These are phyloP conservation scores for Bryopsis sp. DNA, from an alignment of 139 green algal genomes.

Conservation along the genomic window DNA sequence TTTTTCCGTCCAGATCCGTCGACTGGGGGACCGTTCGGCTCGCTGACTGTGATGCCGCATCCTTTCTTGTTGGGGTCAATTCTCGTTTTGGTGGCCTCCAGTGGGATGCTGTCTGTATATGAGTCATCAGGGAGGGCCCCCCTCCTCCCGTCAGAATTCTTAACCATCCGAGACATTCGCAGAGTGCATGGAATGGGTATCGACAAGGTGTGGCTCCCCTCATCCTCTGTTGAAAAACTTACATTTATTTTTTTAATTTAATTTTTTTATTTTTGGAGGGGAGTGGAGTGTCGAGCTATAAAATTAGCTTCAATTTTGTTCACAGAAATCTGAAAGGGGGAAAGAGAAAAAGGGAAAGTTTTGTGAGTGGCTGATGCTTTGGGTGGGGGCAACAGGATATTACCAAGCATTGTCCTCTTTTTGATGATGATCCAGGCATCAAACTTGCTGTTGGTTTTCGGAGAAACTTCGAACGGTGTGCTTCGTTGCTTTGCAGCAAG, in stretches of 20 bases:
- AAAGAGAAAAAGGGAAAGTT: too few species aligned
- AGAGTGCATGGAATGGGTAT: constrained; percentile 2
- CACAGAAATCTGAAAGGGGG: too few species aligned
- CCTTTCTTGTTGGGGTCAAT: background rate
- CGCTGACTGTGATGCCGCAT: constrained; percentile 13
- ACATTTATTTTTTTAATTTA: too few species aligned
- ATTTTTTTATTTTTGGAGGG: too few species aligned
- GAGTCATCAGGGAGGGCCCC: background rate
- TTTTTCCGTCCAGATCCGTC: too few species aligned
- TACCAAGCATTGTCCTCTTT: too few species aligned
- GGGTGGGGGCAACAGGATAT: too few species aligned
- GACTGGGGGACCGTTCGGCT: too few species aligned
- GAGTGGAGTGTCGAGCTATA: too few species aligned
- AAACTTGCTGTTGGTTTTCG: constrained; percentile 4
- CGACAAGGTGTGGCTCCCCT: background rate
- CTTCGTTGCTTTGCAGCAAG: background rate
- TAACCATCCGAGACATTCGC: background rate
- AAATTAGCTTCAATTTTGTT: too few species aligned
- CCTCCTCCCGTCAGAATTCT: background rate
- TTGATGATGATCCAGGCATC: background rate
- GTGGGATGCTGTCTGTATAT: background rate
- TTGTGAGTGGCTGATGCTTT: too few species aligned
- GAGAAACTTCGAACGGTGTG: constrained; percentile 4
- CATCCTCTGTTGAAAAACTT: background rate
- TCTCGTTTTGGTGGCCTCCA: background rate